Base-by-base conservation (phyloP, 73 alveolate genomes). In the Blepharisma japonicum region DNA sequence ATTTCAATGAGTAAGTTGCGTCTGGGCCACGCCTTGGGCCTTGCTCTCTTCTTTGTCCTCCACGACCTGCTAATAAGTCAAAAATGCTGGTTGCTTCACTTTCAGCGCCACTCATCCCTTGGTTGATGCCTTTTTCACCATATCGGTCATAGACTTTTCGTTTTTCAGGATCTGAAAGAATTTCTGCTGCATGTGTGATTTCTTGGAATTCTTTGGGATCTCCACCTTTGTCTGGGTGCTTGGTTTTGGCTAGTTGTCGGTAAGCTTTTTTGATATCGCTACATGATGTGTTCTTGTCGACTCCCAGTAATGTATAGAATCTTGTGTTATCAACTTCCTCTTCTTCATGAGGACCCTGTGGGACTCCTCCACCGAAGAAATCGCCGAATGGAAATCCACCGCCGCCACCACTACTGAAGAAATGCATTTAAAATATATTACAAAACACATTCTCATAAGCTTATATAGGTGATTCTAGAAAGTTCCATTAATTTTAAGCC, bases 191-290 rank as follows among this genome's bases (percentile, higher is more conserved):
- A 56, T 79, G 91, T 74, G 94, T 86, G 68, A 96, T 74, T 61
- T 95, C 98, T 78, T 93, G 94, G 88, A 96, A 96, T 90, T 93
- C 93, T 77, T 96, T 94, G 46, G 97, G 95, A 77, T 90, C 97
- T 45, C 99, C 99, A 9, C 99, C 99, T 83, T 96, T 96, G 83
- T 96, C 99, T 42, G 99, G 99, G 85, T 96, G 99, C 80, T 95
- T 94, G 83, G 86, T 87, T 83, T 78, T 86, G 45, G 92, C 89
- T 55, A 88, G 67, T 80, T 93, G 93, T 68, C 94, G 83, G 88
- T 80, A 96, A 9, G 99, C 98, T 80, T 93, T 94, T 71, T 86
- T 91, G 68, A 96, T 91, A 18, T 96, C 98, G 70, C 91, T 97
- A 55, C 83, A 76, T 8, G 98, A 49, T 7, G 97, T 94, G 9